Percentiles rank a stretch among this genome's conserved stretches.
phyloP scores from a whole-genome alignment of 805 yeast genomes.

The Lipomyces mesembrius region DNA sequence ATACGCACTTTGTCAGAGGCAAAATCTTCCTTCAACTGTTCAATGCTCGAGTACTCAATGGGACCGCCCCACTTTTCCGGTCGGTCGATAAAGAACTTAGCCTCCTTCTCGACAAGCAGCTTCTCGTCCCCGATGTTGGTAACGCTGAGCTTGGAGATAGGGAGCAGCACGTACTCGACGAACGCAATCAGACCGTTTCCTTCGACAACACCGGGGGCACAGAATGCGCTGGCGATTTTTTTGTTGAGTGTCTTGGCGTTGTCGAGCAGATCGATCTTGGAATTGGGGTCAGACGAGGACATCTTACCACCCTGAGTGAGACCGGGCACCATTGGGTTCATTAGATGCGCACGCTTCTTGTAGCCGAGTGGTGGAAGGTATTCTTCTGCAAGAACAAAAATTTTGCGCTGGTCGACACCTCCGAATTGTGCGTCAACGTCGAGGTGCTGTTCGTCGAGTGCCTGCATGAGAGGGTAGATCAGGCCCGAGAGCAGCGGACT shows the following conservation, averaged over 20 bases:
- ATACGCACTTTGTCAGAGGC: conserved; percentile 56
- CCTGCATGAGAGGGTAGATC: conserved; percentile 98
- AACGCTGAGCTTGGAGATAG: conserved; percentile 59
- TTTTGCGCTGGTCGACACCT: conserved; percentile 98
- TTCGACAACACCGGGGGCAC: conserved; percentile 91
- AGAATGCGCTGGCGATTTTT: conserved; percentile 89
- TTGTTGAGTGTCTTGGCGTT: conserved; percentile 85
- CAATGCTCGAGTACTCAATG: conserved; percentile 69
- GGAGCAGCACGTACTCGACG: conserved; percentile 80
- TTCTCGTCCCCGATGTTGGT: conserved; percentile 11
- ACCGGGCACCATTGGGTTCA: conserved; percentile 99
- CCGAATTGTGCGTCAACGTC: conserved; percentile 95
- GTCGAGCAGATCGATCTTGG: conserved; percentile 91
- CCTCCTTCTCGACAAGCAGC: conserved; percentile 51
- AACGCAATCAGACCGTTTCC: conserved; percentile 91
- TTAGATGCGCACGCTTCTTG: conserved; percentile 96
- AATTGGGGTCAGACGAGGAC: conserved; percentile 99
- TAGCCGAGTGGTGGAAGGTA: conserved; percentile 84
- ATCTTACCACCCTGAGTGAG: conserved; percentile 93
- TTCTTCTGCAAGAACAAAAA: conserved; percentile 96
- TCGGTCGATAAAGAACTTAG: conserved; percentile 73
- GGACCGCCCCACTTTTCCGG: conserved; percentile 99
- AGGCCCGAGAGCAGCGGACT: conserved; percentile 92
- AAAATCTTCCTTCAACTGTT: conserved; percentile 71
- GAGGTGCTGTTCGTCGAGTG: conserved; percentile 90